Conservation (phyloP, 2,329 filamentous ascomycete species). For the Tolypocladium endophyticum region DNA sequence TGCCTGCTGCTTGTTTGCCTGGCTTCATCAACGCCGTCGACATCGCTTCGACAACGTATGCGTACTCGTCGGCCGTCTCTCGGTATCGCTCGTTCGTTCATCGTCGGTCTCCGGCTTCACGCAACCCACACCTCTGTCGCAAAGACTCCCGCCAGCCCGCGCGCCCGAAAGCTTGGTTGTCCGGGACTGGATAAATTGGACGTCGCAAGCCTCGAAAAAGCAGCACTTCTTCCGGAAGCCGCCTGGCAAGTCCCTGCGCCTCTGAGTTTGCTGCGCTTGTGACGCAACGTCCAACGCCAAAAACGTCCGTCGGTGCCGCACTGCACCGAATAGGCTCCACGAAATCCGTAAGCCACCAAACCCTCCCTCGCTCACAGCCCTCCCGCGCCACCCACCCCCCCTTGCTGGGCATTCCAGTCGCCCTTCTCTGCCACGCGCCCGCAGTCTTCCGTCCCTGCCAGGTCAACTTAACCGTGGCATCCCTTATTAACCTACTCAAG, state of each 20-base stretch:
- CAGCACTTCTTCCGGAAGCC: not conserved
- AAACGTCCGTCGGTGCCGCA: not conserved
- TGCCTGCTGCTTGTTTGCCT: not conserved
- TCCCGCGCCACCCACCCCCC: not conserved
- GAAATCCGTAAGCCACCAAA: conserved; percentile 12
- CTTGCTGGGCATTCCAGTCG: conserved; percentile 13
- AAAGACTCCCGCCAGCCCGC: not conserved
- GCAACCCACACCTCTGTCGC: not conserved
- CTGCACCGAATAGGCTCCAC: conserved; percentile 10
- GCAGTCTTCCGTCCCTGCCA: not conserved
- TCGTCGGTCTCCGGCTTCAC: not conserved
- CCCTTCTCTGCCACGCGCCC: not conserved
- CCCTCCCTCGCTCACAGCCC: conserved; percentile 2
- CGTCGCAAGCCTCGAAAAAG: not conserved
- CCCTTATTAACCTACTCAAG: not conserved
- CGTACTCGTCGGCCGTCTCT: not conserved
- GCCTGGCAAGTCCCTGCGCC: not conserved
- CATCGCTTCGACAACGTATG: not conserved
- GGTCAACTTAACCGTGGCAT: not conserved
- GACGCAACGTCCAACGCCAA: not conserved
- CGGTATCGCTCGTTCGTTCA: not conserved
- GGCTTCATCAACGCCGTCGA: not conserved
- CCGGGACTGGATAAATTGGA: not conserved
- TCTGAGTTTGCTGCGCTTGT: not conserved
- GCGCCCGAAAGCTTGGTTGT: not conserved